Evolutionary conservation across 2,329 filamentous ascomycete species (phyloP).

Genomic region (Aureobasidium lini): DNA sequence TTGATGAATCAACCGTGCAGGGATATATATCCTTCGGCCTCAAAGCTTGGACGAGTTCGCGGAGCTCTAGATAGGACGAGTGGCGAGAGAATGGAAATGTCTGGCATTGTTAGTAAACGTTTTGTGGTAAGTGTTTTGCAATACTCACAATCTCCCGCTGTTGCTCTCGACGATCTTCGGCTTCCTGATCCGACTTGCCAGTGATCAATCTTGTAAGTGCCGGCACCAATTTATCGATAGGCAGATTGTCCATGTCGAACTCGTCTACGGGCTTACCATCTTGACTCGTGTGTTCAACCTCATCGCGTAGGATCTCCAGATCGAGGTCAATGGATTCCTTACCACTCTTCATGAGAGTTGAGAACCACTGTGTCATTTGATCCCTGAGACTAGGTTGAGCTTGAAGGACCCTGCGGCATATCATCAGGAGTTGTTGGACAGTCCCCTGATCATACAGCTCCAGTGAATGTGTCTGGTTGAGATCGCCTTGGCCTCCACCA

Average conservation of each 20-base stretch:
- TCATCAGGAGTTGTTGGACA: constrained; percentile 45
- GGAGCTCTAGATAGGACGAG: constrained; percentile 76
- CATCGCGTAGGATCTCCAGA: constrained; percentile 14
- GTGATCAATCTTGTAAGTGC: constrained; percentile 25
- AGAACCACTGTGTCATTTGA: constrained; percentile 30
- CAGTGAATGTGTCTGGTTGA: constrained; percentile 61
- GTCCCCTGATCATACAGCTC: constrained; percentile 45
- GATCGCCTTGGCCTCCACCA: constrained; percentile 70
- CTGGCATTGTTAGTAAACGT: constrained; percentile 16
- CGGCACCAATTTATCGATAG: constrained; percentile 25
- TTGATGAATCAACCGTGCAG: constrained; percentile 58
- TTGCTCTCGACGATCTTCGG: constrained; percentile 18
- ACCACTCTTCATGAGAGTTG: constrained; percentile 18
- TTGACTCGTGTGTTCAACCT: constrained; percentile 11
- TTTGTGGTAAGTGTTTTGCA: not conserved
- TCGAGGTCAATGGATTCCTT: constrained; percentile 20
- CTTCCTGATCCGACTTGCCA: constrained; percentile 19
- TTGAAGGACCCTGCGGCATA: constrained; percentile 39
- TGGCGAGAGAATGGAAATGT: constrained; percentile 83
- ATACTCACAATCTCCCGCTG: constrained; percentile 22
- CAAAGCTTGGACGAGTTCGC: constrained; percentile 60
- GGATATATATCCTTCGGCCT: constrained; percentile 71
- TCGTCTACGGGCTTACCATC: constrained; percentile 5
- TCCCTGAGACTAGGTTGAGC: constrained; percentile 27
- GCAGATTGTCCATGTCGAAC: constrained; percentile 22